Conservation (phyloP, 2,329 filamentous ascomycete genomes). For the Fusarium sororula region DNA sequence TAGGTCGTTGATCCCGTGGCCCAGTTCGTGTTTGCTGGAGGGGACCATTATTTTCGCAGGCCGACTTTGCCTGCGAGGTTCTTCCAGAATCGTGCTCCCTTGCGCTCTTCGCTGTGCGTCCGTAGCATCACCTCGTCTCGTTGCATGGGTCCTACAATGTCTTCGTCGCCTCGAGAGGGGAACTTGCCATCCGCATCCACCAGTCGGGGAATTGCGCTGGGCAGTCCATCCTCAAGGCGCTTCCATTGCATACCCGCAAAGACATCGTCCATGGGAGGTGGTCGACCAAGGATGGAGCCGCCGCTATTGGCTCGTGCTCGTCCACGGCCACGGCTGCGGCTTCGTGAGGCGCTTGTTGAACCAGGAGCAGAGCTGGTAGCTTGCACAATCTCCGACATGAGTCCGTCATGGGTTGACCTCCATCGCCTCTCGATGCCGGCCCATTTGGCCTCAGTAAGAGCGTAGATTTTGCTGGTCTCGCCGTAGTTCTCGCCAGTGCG, state of each 20-base stretch:
- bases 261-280: slow-evolving; percentile 49
- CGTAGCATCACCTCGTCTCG: slow-evolving; percentile 64
- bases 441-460: slow-evolving; percentile 90
- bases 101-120: slow-evolving; percentile 55
- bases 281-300: slow-evolving; percentile 51
- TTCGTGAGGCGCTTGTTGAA: slow-evolving; percentile 46
- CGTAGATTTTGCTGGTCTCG: slow-evolving; percentile 87
- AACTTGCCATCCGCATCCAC: slow-evolving; percentile 84
- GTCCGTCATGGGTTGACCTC: slow-evolving; percentile 74
- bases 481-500: slow-evolving; percentile 92
- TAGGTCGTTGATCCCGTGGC: slow-evolving; percentile 22
- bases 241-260: slow-evolving; percentile 56
- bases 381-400: slow-evolving; percentile 63
- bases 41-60: slow-evolving; percentile 39
- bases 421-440: slow-evolving; percentile 78
- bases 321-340: slow-evolving; percentile 52
- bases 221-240: slow-evolving; percentile 63
- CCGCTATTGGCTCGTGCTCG: slow-evolving; percentile 52
- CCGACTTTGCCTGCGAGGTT: slow-evolving; percentile 58
- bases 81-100: slow-evolving; percentile 58
- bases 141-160: slow-evolving; percentile 93
- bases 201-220: slow-evolving; percentile 74
- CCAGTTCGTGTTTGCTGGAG: slow-evolving; percentile 5
- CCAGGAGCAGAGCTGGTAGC: slow-evolving; percentile 43
- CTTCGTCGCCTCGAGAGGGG: slow-evolving; percentile 85